Conservation (phyloP, 257 asterid species). For the Plectranthus barbatus region DNA sequence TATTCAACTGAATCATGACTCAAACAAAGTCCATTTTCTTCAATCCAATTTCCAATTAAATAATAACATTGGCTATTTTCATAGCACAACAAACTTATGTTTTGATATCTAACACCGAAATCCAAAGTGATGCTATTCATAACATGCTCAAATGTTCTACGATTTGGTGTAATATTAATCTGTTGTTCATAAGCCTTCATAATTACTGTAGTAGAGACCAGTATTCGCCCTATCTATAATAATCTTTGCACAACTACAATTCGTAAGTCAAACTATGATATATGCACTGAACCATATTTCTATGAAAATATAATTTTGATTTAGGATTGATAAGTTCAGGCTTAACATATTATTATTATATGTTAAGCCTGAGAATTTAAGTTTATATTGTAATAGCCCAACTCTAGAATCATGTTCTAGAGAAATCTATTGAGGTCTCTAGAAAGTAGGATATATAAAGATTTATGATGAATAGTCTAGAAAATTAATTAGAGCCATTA, state of each 20-base stretch:
- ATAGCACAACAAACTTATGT: conserved; percentile 41
- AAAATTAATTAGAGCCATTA: no score
- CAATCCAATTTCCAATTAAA: conserved; percentile 52
- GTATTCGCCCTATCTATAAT: conserved; percentile 23
- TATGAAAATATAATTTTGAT: no score
- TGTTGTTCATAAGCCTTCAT: conserved; percentile 40
- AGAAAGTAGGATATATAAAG: no score
- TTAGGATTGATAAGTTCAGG: no score
- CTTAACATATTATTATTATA: no score
- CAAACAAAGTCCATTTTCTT: conserved; percentile 45
- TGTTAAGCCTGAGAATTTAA: no score
- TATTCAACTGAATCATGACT: conserved; percentile 21
- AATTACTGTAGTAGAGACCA: conserved; percentile 30
- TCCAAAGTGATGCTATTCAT: conserved; percentile 37
- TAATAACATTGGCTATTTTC: conserved; percentile 23
- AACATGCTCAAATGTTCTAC: conserved; percentile 20
- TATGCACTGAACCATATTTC: conserved; percentile 41
- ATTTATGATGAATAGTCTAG: no score
- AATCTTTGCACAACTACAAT: conserved; percentile 12
- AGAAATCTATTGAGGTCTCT: no score
- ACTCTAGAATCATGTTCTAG: no score
- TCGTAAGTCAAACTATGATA: conserved; percentile 60
- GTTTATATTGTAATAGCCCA: no score
- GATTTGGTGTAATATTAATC: conserved; percentile 30
- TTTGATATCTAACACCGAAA: conserved; percentile 54